Base-by-base conservation (phyloP, 2,329 filamentous ascomycete species). In the Hypoxylon sp. region DNA sequence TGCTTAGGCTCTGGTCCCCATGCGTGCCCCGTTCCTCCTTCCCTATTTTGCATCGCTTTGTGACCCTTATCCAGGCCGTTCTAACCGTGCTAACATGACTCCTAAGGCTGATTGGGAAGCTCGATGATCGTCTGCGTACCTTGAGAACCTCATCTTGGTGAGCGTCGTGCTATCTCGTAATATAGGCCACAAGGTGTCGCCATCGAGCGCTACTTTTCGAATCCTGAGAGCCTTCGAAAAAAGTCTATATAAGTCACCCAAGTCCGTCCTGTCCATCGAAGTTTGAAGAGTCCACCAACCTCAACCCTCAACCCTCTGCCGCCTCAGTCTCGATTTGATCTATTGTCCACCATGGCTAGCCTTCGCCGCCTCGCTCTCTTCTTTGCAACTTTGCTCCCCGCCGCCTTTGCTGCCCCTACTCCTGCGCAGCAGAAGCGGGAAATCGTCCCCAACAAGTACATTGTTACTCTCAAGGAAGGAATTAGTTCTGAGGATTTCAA, bases 391-490 rank as follows among this genome's bases (percentile, higher is more conserved):
- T 58, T 78, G 62, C 74, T 78, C 68, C 75, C 76, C 34, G 63
- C 71, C 36, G 69, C 67, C 13, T 64, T 76, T 41, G 75, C 76
- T 49, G 75, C 73, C 45, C 76, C 76, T 10, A 53, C 74, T 38
- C 61, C 68, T 59, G 60, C 63, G 28, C 69, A 68, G 53, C 65
- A 68, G 56, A 66, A 74, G 67, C 61, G 68, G 1, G 73, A 76
- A 63, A 68, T 75, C 55, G 70, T 78, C 34, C 75, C 75, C n/a
- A 75, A 75, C 67, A 77, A 75, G 62, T 77, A 77, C 66, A 76
- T 77, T 53, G 64, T 78, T 46, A 76, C 38, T 6, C 69, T 78
- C 10, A 76, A 76, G 72, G 66, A 55, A 30, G 78, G 76, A 14
- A 72, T 77, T 57, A 75, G 73, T 60, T 68, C 70, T 13, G 65